Conservation (phyloP, 768 basidiomycete genomes). For the Trametes gibbosa region DNA sequence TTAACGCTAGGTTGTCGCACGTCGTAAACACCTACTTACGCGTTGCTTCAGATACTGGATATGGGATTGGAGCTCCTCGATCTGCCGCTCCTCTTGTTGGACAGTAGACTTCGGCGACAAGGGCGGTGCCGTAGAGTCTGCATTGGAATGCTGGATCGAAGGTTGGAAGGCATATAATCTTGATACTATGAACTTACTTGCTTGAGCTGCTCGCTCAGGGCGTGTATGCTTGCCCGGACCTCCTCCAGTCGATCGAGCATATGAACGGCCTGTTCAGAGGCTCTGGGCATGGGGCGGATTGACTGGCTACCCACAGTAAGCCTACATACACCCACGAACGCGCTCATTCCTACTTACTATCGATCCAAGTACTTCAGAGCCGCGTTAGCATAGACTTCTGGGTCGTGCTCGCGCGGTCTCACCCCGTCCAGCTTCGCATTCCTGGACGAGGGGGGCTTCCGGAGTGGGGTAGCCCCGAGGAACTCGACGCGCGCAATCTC, state of each 20-base stretch:
- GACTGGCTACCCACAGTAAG: slow-evolving; percentile 33
- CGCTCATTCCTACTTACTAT: slow-evolving; percentile 53
- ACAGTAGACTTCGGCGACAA: slow-evolving; percentile 29
- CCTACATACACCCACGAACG: neutral
- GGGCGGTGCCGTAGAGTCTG: slow-evolving; percentile 25
- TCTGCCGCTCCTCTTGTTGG: slow-evolving; percentile 40
- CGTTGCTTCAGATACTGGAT: slow-evolving; percentile 41
- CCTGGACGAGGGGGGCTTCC: slow-evolving; percentile 43
- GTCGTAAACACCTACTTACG: slow-evolving; percentile 24
- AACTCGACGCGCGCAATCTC: slow-evolving; percentile 66
- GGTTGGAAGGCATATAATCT: slow-evolving; percentile 9
- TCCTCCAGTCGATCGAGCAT: slow-evolving; percentile 40
- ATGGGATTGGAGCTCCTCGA: slow-evolving; percentile 41
- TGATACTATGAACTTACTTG: slow-evolving; percentile 33
- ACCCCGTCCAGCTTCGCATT: slow-evolving; percentile 31
- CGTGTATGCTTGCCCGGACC: slow-evolving; percentile 36
- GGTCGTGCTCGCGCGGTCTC: slow-evolving; percentile 50
- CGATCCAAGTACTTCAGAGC: slow-evolving; percentile 74
- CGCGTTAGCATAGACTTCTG: slow-evolving; percentile 74
- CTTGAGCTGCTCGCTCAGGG: slow-evolving; percentile 35
- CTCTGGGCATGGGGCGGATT: slow-evolving; percentile 49
- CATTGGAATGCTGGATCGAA: slow-evolving; percentile 24
- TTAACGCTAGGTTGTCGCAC: too few relatives aligned
- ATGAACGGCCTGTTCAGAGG: slow-evolving; percentile 37
- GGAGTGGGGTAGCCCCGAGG: slow-evolving; percentile 67